A percentile compares a stretch with the other conserved stretches of the same genome.
Conservation (phyloP, 257 asterid genomes). For the Solanum medicagineum region DNA sequence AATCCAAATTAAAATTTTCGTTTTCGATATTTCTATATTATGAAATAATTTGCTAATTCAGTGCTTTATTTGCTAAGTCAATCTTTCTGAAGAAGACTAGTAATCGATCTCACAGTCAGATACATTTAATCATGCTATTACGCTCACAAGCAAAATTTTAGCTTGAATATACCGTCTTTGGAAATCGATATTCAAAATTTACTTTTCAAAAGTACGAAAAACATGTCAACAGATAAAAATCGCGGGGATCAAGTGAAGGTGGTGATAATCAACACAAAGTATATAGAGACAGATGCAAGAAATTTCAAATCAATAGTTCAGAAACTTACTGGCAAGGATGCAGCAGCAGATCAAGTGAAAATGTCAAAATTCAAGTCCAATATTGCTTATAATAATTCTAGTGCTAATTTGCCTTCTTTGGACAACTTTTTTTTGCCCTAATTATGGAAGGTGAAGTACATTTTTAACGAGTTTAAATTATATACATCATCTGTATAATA, state of each 20-base stretch:
- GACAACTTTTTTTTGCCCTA: slow-evolving; percentile 15
- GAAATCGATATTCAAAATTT: not conserved
- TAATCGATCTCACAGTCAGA: too few relatives aligned
- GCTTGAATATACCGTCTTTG: not conserved
- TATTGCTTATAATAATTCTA: not conserved
- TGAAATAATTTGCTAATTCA: not conserved
- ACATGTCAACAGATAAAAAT: not conserved
- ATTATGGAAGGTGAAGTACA: not conserved
- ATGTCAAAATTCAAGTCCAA: not conserved
- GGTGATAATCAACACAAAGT: slow-evolving; percentile 32
- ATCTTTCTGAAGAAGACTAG: not conserved
- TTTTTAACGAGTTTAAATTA: not conserved
- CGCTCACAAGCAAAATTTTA: not conserved
- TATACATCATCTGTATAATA: not conserved
- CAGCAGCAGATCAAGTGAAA: not conserved
- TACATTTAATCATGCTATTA: not conserved
- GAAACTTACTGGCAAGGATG: slow-evolving; percentile 31
- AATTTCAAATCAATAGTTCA: slow-evolving; percentile 45
- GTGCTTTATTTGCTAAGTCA: not conserved
- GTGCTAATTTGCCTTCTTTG: slow-evolving; percentile 18
- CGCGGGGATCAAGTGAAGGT: slow-evolving; percentile 11
- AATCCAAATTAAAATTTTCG: not conserved
- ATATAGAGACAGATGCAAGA: slow-evolving; percentile 27
- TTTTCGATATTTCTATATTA: not conserved
- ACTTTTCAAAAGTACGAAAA: not conserved